These are phyloP conservation scores for Basipetospora chlamydospora DNA, from an alignment of 2,329 filamentous ascomycete genomes.

Conservation along the genomic window DNA sequence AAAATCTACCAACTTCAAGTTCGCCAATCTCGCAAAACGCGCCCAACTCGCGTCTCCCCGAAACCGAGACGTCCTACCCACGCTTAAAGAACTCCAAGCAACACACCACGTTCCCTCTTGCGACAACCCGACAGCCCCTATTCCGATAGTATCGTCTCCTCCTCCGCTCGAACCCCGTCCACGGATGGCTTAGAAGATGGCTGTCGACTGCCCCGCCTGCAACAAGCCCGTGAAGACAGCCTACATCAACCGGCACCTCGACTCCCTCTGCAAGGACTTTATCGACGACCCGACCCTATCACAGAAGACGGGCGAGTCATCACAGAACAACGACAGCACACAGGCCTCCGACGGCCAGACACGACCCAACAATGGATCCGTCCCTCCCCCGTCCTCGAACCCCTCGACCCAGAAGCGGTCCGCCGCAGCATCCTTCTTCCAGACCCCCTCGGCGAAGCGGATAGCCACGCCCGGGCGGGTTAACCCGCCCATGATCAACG, in stretches of 20 bases:
- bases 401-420: slow-evolving; percentile 34
- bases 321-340: slow-evolving; percentile 12
- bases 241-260: slow-evolving; percentile 82
- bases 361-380: slow-evolving; percentile 6
- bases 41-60: too few species aligned
- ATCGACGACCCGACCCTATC: slow-evolving; percentile 44
- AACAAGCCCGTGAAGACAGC: slow-evolving; percentile 53
- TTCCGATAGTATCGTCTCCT: too few species aligned
- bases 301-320: too few species aligned
- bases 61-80: too few species aligned
- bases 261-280: slow-evolving; percentile 62
- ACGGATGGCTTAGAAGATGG: too few species aligned
- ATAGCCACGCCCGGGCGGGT: slow-evolving; percentile 18
- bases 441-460: slow-evolving; percentile 44
- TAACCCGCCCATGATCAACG: neutral
- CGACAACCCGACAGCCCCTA: too few species aligned
- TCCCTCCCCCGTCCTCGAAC: slow-evolving; percentile 13
- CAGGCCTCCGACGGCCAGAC: slow-evolving; percentile 18
- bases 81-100: too few species aligned
- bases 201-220: slow-evolving; percentile 67
- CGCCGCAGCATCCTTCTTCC: slow-evolving; percentile 44
- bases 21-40: too few species aligned
- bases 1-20: too few species aligned
- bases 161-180: too few species aligned
- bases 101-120: too few species aligned